Evolutionary conservation across 2,329 filamentous ascomycete species (phyloP).

Genomic region (Talaromyces sp.): DNA sequence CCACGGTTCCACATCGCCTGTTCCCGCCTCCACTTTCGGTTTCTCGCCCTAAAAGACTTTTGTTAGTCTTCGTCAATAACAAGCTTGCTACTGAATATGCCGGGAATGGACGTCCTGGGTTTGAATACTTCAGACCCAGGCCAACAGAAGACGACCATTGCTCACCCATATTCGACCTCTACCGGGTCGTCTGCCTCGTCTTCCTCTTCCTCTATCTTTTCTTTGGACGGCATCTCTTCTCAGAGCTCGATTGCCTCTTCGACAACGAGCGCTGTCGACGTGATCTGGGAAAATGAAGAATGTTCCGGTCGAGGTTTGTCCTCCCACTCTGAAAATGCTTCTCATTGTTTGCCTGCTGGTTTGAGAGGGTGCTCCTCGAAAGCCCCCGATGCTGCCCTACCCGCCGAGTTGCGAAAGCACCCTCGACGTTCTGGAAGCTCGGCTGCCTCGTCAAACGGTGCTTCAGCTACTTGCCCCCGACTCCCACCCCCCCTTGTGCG

Average conservation of each 20-base stretch:
- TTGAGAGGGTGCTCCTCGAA: constrained; percentile 24
- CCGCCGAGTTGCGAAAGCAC: constrained; percentile 41
- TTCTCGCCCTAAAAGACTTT: constrained; percentile 1
- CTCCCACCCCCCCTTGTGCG: constrained; percentile 72
- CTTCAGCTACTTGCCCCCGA: constrained; percentile 48
- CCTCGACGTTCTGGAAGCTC: constrained; percentile 51
- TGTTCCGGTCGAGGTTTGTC: constrained; percentile 19
- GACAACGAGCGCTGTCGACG: constrained; percentile 55
- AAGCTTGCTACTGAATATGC: constrained; percentile 31
- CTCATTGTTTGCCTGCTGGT: constrained; percentile 20
- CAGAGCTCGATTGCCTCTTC: constrained; percentile 67
- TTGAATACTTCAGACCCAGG: constrained; percentile 34
- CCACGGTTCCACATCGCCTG: constrained; percentile 16
- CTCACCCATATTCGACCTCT: constrained; percentile 61
- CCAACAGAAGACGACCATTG: constrained; percentile 30
- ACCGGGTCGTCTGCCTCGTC: constrained; percentile 71
- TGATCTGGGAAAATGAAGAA: constrained; percentile 40
- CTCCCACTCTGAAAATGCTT: constrained; percentile 16
- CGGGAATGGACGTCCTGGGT: constrained; percentile 41
- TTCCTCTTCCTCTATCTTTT: constrained; percentile 73
- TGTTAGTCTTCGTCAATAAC: background rate
- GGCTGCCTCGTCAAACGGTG: constrained; percentile 43
- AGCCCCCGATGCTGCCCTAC: constrained; percentile 28
- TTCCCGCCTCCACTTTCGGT: constrained; percentile 10
- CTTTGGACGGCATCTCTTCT: constrained; percentile 58